Conservation (phyloP, 306 rosid genomes). For the Dryas octopetala region DNA sequence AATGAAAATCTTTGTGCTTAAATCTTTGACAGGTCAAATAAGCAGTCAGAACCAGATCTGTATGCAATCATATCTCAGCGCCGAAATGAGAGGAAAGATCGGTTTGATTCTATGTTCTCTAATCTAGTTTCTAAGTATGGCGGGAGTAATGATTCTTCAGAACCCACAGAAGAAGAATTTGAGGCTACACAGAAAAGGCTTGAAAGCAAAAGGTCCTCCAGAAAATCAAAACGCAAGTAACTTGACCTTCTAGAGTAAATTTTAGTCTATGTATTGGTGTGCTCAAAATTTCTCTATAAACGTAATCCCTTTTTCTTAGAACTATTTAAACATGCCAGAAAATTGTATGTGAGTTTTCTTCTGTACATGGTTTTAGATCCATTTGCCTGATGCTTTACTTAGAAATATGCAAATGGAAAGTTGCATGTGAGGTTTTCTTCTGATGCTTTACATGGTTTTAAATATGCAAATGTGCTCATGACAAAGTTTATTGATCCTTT, state of each 20-base stretch:
- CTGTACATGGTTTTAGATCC: background rate
- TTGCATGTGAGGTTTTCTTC: no score
- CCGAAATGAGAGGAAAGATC: conserved; percentile 54
- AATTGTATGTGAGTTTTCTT: background rate
- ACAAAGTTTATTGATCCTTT: no score
- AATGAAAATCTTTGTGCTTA: background rate
- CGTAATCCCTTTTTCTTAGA: background rate
- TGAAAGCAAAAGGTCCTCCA: conserved; percentile 56
- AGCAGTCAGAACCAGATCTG: conserved; percentile 52
- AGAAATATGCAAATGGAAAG: background rate
- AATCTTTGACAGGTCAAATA: conserved; percentile 49
- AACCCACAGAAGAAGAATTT: conserved; percentile 87
- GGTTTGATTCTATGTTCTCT: conserved; percentile 76
- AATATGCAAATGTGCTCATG: no score
- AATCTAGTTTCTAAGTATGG: conserved; percentile 78
- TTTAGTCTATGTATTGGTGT: background rate
- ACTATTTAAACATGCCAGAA: background rate
- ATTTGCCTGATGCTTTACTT: background rate
- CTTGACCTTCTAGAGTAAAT: background rate
- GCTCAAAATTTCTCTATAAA: background rate
- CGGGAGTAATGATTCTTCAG: conserved; percentile 40
- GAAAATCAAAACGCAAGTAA: conserved; percentile 63
- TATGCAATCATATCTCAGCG: conserved; percentile 68
- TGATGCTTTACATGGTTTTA: no score
- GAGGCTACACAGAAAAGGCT: conserved; percentile 74